A percentile compares a stretch with the other conserved stretches of the same genome.
These are phyloP conservation scores for Rhizopus delemar DNA, from an alignment of 371 early-diverging fungal species.

Conservation along the genomic window DNA sequence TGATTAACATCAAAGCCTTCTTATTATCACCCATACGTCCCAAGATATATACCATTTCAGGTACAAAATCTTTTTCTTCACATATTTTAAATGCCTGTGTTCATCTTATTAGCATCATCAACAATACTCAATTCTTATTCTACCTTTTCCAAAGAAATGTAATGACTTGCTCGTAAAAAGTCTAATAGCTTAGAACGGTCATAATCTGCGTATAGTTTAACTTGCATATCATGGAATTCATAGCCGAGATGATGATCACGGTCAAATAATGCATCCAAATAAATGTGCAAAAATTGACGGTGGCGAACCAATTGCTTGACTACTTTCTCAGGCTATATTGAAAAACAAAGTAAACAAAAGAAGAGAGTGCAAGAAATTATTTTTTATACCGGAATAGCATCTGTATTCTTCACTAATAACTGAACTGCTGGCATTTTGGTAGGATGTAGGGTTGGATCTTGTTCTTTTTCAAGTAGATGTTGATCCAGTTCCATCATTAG, in stretches of 20 bases:
- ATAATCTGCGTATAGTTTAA: constrained; percentile 92
- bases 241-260: constrained; percentile 73
- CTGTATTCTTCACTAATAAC: constrained; percentile 80
- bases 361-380: not conserved
- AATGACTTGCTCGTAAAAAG: constrained; percentile 81
- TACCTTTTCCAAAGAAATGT: constrained; percentile 75
- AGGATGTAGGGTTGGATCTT: constrained; percentile 23
- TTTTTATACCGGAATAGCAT: constrained; percentile 72
- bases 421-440: constrained; percentile 66
- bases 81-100: constrained; percentile 80
- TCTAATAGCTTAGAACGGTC: constrained; percentile 74
- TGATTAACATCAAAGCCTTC: constrained; percentile 88
- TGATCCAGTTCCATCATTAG: constrained; percentile 86
- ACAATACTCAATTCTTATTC: not conserved
- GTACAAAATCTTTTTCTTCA: constrained; percentile 82
- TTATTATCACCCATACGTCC: constrained; percentile 97
- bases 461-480: constrained; percentile 41
- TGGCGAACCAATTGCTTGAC: constrained; percentile 64
- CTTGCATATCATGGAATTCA: constrained; percentile 83
- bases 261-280: constrained; percentile 84
- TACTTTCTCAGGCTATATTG: constrained; percentile 57
- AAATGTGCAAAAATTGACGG: constrained; percentile 74
- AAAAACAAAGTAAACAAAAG: not conserved
- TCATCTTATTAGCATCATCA: not conserved
- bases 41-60: constrained; percentile 93